A percentile compares a stretch with the other conserved stretches of the same genome.
Evolutionary conservation across 441 rosid genomes (phyloP).

Genomic region (Dalechampia spathulata): DNA sequence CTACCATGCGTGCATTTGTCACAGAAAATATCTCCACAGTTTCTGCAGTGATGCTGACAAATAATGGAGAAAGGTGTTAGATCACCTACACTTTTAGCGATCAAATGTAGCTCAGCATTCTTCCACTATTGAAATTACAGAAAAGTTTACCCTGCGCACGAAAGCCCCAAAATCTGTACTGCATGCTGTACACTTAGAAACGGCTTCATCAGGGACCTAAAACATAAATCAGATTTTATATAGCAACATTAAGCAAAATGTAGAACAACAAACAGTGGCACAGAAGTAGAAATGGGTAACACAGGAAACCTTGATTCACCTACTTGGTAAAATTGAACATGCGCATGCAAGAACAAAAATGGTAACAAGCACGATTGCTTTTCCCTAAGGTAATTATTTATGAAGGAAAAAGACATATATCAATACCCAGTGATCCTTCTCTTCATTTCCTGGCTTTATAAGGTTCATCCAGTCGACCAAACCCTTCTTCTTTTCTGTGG

Average conservation of each 20-base stretch:
- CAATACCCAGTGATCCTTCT: conserved; percentile 95
- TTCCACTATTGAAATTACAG: not conserved
- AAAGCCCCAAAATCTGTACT: conserved; percentile 85
- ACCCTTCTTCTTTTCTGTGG: conserved; percentile 72
- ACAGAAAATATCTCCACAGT: conserved; percentile 96
- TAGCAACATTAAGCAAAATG: not conserved
- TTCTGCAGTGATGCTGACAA: conserved; percentile 95
- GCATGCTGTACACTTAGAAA: conserved; percentile 72
- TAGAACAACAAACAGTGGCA: too few relatives aligned
- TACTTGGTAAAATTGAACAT: not conserved
- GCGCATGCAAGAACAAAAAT: not conserved
- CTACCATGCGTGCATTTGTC: conserved; percentile 97
- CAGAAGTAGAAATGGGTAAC: not conserved
- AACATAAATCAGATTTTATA: not conserved
- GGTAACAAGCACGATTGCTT: not conserved
- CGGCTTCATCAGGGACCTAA: conserved; percentile 96
- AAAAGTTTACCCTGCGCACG: conserved; percentile 51
- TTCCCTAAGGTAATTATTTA: not conserved
- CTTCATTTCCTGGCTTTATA: conserved; percentile 87
- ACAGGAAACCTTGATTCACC: not conserved
- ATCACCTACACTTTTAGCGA: not conserved
- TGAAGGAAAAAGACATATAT: not conserved
- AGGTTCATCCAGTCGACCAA: conserved; percentile 82
- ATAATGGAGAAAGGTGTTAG: conserved; percentile 5
- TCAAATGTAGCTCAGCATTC: conserved; percentile 1